phyloP scores from a whole-genome alignment of 139 green algal genomes.

The Penium margaritaceum region DNA sequence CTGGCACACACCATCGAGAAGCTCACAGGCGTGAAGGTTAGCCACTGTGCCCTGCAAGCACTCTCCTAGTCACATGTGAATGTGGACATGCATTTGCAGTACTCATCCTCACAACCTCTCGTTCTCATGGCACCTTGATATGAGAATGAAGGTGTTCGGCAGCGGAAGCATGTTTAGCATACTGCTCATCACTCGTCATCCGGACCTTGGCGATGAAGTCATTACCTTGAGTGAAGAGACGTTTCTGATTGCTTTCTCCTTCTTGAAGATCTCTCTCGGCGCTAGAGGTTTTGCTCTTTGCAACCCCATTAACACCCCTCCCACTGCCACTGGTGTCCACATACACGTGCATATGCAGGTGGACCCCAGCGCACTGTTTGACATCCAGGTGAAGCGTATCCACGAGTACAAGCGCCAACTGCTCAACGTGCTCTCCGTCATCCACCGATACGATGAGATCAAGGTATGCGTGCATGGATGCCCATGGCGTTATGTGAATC shows the following conservation, averaged over 20 bases:
- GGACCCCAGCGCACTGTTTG: slow-evolving; percentile 70
- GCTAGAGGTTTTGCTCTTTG: not conserved
- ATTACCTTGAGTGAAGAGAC: not conserved
- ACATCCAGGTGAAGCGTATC: slow-evolving; percentile 97
- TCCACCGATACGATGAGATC: slow-evolving; percentile 46
- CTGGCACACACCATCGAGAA: slow-evolving; percentile 64
- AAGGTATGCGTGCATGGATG: too few relatives aligned
- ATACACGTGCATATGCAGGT: slow-evolving; percentile 46
- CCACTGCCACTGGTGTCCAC: not conserved
- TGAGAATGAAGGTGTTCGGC: too few relatives aligned
- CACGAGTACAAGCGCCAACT: slow-evolving; percentile 99
- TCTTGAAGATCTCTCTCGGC: not conserved
- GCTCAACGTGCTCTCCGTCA: slow-evolving; percentile 61
- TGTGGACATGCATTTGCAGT: too few relatives aligned
- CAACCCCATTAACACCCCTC: not conserved
- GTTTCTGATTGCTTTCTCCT: not conserved
- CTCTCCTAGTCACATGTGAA: too few relatives aligned
- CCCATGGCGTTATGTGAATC: not conserved
- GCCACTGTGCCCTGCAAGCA: too few relatives aligned
- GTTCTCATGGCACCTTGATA: too few relatives aligned
- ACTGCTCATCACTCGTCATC: not conserved
- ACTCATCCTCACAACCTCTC: too few relatives aligned
- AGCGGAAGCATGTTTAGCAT: too few relatives aligned
- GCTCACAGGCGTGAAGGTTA: slow-evolving; percentile 66
- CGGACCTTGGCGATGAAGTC: too few relatives aligned